phyloP scores from a whole-genome alignment of 805 yeast genomes.

The Sporopachydermia quercuum region DNA sequence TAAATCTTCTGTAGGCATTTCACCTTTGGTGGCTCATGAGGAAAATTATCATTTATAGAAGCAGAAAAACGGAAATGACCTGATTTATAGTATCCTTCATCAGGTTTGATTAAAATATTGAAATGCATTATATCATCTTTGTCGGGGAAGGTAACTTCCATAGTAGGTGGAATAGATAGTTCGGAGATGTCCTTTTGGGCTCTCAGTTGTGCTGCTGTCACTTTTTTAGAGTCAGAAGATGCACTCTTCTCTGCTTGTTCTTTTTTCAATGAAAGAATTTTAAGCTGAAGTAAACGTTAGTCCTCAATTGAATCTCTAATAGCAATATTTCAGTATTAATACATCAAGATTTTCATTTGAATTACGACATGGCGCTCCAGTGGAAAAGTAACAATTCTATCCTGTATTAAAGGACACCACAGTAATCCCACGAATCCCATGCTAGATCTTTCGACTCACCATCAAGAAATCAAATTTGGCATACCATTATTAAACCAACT shows the following conservation, averaged over 20 bases:
- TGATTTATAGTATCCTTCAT: slow-evolving; percentile 54
- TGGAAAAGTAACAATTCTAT: no score
- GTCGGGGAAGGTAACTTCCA: slow-evolving; percentile 34
- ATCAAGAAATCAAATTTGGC: no score
- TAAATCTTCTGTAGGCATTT: slow-evolving; percentile 57
- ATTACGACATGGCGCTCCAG: no score
- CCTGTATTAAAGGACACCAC: no score
- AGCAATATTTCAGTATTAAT: no score
- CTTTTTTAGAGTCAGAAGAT: slow-evolving; percentile 17
- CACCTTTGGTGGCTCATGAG: slow-evolving; percentile 87
- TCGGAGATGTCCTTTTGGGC: slow-evolving; percentile 61
- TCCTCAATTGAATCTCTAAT: no score
- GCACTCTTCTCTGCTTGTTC: slow-evolving; percentile 36
- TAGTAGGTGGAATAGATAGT: slow-evolving; percentile 45
- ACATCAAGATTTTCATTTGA: no score
- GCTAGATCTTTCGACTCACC: no score
- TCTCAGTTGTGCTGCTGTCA: slow-evolving; percentile 55
- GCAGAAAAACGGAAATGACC: slow-evolving; percentile 64
- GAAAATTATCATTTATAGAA: slow-evolving; percentile 54
- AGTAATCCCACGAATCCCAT: no score
- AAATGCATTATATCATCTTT: slow-evolving; percentile 48
- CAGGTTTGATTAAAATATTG: slow-evolving; percentile 42
- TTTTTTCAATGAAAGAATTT: slow-evolving; percentile 44
- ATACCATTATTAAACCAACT: no score
- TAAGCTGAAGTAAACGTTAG: slow-evolving; percentile 24